phyloP scores from a whole-genome alignment of 2,329 filamentous ascomycete genomes.

The Hortaea werneckii region DNA sequence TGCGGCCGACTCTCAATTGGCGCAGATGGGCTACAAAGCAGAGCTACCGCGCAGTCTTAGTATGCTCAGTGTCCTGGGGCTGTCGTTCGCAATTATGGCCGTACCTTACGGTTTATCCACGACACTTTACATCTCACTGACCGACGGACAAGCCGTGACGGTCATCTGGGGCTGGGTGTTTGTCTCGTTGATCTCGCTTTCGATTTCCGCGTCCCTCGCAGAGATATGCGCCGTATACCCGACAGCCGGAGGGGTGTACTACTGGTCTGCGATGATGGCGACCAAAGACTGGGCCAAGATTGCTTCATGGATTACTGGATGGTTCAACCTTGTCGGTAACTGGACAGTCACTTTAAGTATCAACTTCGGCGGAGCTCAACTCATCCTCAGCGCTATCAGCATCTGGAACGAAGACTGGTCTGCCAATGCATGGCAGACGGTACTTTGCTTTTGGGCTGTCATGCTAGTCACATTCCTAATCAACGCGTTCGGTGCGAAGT shows the following conservation, averaged over 20 bases:
- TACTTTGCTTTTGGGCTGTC: constrained; percentile 62
- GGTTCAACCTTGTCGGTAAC: constrained; percentile 55
- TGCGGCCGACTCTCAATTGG: constrained; percentile 49
- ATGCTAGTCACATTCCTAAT: constrained; percentile 54
- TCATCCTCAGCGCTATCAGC: constrained; percentile 57
- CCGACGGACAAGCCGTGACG: constrained; percentile 58
- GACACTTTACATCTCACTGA: constrained; percentile 57
- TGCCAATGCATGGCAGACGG: constrained; percentile 58
- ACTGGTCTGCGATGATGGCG: constrained; percentile 57
- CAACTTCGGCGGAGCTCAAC: constrained; percentile 63
- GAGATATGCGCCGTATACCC: constrained; percentile 62
- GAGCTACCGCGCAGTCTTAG: constrained; percentile 57
- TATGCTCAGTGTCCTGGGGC: constrained; percentile 59
- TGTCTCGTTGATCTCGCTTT: constrained; percentile 52
- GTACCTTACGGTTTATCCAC: constrained; percentile 59
- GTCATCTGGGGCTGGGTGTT: constrained; percentile 62
- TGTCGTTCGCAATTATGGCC: constrained; percentile 68
- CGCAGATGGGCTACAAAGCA: constrained; percentile 57
- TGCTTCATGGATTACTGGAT: constrained; percentile 54
- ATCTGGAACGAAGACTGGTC: constrained; percentile 61
- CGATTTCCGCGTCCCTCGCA: constrained; percentile 55
- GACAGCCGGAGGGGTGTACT: constrained; percentile 60
- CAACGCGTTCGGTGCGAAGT: constrained; percentile 54
- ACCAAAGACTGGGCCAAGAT: constrained; percentile 56
- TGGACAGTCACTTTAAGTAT: constrained; percentile 57